Percentiles rank a stretch among this genome's conserved stretches.
phyloP scores from a whole-genome alignment of 2,329 filamentous ascomycete species.

The Sporothrix inflata region DNA sequence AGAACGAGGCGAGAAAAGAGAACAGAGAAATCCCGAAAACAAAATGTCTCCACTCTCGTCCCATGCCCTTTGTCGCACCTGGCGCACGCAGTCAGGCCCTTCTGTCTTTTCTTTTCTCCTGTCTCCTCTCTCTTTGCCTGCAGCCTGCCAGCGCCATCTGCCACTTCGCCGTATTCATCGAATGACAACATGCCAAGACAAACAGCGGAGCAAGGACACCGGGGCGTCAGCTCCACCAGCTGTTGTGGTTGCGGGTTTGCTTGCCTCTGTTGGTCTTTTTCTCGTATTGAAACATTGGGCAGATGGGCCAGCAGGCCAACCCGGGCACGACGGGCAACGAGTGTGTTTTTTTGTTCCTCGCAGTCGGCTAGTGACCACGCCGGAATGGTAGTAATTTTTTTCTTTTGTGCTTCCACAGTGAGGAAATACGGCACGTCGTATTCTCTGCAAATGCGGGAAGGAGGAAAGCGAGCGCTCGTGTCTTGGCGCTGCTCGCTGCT shows the following conservation, averaged over 20 bases:
- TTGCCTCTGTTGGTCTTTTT: neutral
- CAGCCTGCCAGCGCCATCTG: neutral
- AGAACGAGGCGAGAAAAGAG: slow-evolving; percentile 1
- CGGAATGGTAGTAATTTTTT: neutral
- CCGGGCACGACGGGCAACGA: neutral
- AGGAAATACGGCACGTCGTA: neutral
- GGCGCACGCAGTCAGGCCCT: neutral
- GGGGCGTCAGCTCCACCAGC: neutral
- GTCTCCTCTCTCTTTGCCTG: too few relatives aligned
- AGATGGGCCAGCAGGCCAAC: neutral
- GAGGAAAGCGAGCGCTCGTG: neutral
- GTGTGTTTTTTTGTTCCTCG: too few relatives aligned
- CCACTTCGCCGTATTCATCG: slow-evolving; percentile 1
- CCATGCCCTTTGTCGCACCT: slow-evolving; percentile 7
- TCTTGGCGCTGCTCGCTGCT: slow-evolving; percentile 5
- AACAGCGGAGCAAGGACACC: neutral
- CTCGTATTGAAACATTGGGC: slow-evolving; percentile 4
- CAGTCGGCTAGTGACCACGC: neutral
- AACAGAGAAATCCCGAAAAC: neutral
- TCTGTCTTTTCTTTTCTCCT: neutral
- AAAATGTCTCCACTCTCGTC: slow-evolving; percentile 3
- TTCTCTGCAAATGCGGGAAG: neutral
- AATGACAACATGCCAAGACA: slow-evolving; percentile 26
- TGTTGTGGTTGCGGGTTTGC: too few relatives aligned
- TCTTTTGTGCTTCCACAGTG: neutral